Base-by-base conservation (phyloP, 768 basidiomycete genomes). In the Antrodiella citrinella region DNA sequence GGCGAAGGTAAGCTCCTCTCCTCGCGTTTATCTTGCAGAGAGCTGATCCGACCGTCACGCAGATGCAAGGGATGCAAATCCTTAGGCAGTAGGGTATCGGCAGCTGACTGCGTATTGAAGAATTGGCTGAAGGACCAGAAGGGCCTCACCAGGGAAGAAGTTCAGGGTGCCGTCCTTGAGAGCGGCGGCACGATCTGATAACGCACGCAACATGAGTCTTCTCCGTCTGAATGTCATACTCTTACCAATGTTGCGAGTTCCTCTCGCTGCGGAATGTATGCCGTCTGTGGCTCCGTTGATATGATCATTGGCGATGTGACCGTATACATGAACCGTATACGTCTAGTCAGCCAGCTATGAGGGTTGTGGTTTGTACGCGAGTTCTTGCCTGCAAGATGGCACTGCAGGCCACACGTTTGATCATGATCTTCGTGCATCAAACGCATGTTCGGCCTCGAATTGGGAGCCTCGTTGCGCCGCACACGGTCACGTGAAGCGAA, bases 41-140 rank as follows among this genome's bases (percentile, higher is more conserved):
- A 38, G 9, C 15, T 43, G 48, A 20, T 49, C 48, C 18, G 19
- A 43, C 30, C 30, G 15, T 35, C 7, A 7, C 19, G 41, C 41
- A 43, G 41, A 22, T 43, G 81, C 53, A 72, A 69, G 48, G 78
- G 78, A 1, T 83, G 81, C 59, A 80, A 68, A 54, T 69, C 56
- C 57, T 65, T 53, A 15, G 45, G 23, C 30, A 66, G 56, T 4
- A 52, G 53, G 30, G 65, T 15, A 35, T 35, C 30, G 7, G 30
- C 30, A 15, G 30, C 63, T 2, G 48, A 50, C 0, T 72, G 71
- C 51, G 61, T 64, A n/a, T 49, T 72, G 50, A 73, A 69, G 62
- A 54, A 48, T 23, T 73, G 67, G 65, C 43, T 69, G 20, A 64
- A 56, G 54, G 62, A 65, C 45, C 40, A 51, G 22, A 62, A 53